Evolutionary conservation across 805 yeast genomes (phyloP), one percentile per base, ranked within the genome.

Genomic region (Maudiozyma barnettii): DNA sequence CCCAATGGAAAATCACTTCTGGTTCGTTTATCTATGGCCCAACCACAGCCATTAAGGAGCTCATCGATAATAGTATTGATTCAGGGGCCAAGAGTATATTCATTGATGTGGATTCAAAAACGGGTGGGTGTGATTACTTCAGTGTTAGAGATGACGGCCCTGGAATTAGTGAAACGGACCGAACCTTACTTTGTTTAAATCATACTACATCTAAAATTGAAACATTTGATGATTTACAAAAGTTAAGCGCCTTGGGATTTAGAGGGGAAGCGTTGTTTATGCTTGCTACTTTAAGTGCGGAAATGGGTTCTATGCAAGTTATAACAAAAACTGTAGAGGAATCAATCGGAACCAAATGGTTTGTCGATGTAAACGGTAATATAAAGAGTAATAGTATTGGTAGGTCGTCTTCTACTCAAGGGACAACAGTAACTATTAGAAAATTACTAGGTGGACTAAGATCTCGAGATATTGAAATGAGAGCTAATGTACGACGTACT

Each of bases 221-320:
- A 0, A 45, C 50, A 0, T 31, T 58, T 8, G 57, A 56, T 0
- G 73, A 72, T 33, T 46, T 75, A 8, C 48, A 54, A 4, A 40
- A 37, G 2, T 45, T 68, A 5, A 22, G 47, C 1, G 63, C 76
- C 0, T 61, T 71, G 45, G 80, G 81, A 0, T 76, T 72, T 50
- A 61, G 77, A 56, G 82, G 81, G 7, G 75, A 74, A 49, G 78
- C 79, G 0, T 55, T 77, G 7, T 65, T 64, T 52, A 61, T 65
- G 39, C 54, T 77, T 20, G 60, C 68, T 22, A 66, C 54, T 41
- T 48, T 66, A 20, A 47, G 55, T 2, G 45, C 49, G 19, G 49
- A 45, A 4, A 55, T 61, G 18, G 64, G 65, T 1, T 43, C 59
- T 0, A 43, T 70, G 51, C 59, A 60, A 38, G 56, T 72, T 0